Conservation (phyloP, 495 filamentous ascomycete species). For the Penicillium roqueforti region DNA sequence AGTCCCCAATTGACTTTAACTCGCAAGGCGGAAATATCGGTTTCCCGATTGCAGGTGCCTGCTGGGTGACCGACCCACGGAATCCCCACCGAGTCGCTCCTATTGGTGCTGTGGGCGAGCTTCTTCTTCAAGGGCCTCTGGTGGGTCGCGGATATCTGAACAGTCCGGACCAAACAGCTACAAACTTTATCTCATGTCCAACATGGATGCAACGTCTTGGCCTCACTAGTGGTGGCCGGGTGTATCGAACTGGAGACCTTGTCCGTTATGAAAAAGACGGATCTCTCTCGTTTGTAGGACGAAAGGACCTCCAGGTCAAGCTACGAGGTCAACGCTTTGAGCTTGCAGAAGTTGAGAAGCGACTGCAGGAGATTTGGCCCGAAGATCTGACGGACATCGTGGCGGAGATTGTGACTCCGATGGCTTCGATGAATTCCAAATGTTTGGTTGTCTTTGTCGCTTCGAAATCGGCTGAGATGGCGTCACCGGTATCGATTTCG, state of each 20-base stretch:
- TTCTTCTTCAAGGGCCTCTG: conserved; percentile 40
- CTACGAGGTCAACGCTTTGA: conserved; percentile 49
- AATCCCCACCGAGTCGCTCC: conserved; percentile 32
- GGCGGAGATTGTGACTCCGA: conserved; percentile 3
- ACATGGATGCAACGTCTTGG: too few species aligned
- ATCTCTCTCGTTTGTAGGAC: neutral
- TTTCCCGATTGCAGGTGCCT: conserved; percentile 11
- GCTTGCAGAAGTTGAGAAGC: conserved; percentile 43
- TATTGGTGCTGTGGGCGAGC: conserved; percentile 41
- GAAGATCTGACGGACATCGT: conserved; percentile 20
- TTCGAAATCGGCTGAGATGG: too few species aligned
- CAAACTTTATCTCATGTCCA: conserved; percentile 37
- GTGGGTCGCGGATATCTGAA: conserved; percentile 40
- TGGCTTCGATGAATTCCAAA: neutral
- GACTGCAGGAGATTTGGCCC: neutral
- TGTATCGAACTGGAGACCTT: neutral
- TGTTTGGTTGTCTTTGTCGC: neutral
- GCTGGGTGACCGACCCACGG: conserved; percentile 36
- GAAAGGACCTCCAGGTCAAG: neutral
- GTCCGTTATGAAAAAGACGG: neutral
- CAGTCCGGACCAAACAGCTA: conserved; percentile 26
- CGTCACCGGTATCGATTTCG: too few species aligned
- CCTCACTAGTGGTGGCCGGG: too few species aligned
- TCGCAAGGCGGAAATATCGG: conserved; percentile 16
- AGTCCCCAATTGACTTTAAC: neutral